Percentiles rank a stretch among this genome's conserved stretches.
These are phyloP conservation scores for Starmerella stigmatis DNA, from an alignment of 805 yeast genomes.

Conservation along the genomic window DNA sequence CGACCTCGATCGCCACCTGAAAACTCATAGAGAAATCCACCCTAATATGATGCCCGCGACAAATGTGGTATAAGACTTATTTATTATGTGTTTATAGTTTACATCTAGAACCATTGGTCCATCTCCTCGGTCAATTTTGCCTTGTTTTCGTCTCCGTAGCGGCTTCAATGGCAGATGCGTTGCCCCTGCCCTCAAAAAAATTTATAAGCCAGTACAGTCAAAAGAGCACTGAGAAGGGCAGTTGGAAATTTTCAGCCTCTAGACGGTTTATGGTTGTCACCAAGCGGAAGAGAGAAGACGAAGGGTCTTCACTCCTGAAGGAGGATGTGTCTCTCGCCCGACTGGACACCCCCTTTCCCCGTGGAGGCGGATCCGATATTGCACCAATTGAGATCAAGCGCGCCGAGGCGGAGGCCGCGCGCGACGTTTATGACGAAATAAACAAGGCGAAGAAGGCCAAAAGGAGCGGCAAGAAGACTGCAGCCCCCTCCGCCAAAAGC, in stretches of 20 bases:
- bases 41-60: too few relatives aligned
- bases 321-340: slow-evolving; percentile 11
- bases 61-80: neutral
- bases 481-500: slow-evolving; percentile 24
- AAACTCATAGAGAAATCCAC: neutral
- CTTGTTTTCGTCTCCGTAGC: neutral
- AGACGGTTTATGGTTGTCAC: neutral
- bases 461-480: slow-evolving; percentile 33
- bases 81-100: too few relatives aligned
- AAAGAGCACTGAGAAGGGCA: neutral
- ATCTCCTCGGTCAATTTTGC: too few relatives aligned
- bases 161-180: neutral
- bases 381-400: slow-evolving; percentile 86
- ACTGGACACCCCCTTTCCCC: slow-evolving; percentile 50
- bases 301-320: slow-evolving; percentile 11
- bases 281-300: slow-evolving; percentile 19
- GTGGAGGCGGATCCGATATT: slow-evolving; percentile 76
- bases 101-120: too few relatives aligned
- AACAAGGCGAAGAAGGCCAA: slow-evolving; percentile 27
- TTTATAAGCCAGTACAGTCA: slow-evolving; percentile 9
- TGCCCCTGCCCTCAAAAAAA: slow-evolving; percentile 16
- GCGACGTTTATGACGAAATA: slow-evolving; percentile 45
- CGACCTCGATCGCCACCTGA: slow-evolving; percentile 33
- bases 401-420: slow-evolving; percentile 83
- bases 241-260: slow-evolving; percentile 3